phyloP scores from a whole-genome alignment of 805 yeast species.

The Yarrowia deformans region DNA sequence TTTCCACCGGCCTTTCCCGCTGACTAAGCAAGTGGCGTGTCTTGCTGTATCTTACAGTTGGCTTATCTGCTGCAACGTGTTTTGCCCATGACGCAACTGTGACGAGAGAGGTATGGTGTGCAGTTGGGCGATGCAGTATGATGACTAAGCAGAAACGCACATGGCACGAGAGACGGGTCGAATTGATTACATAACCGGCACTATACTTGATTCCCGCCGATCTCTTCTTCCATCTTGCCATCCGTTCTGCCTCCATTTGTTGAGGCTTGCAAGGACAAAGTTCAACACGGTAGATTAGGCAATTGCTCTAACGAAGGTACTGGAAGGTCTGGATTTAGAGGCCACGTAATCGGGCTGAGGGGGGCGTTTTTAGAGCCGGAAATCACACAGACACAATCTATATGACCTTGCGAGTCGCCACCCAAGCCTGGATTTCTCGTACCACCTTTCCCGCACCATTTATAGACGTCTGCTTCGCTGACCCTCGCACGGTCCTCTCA shows the following conservation, averaged over 20 bases:
- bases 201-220: no score
- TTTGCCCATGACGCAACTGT: neutral
- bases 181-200: no score
- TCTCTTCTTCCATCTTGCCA: neutral
- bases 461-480: no score
- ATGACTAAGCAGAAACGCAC: neutral
- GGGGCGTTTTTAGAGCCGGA: neutral
- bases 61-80: constrained; percentile 17
- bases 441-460: no score
- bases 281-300: constrained; percentile 26
- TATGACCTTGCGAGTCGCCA: neutral
- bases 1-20: no score
- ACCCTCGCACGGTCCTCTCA: neutral
- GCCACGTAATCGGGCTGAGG: neutral
- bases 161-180: no score
- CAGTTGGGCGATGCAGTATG: no score
- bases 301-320: constrained; percentile 25
- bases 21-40: neutral
- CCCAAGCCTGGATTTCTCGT: neutral
- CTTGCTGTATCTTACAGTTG: neutral
- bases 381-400: neutral
- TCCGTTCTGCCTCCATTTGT: neutral
- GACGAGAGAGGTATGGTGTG: neutral
- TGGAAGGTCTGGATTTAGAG: constrained; percentile 15
- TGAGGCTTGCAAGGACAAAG: constrained; percentile 1